Percentiles rank a stretch among this genome's conserved stretches.
phyloP scores from a whole-genome alignment of 345 rosid species.

The Balakata baccata region DNA sequence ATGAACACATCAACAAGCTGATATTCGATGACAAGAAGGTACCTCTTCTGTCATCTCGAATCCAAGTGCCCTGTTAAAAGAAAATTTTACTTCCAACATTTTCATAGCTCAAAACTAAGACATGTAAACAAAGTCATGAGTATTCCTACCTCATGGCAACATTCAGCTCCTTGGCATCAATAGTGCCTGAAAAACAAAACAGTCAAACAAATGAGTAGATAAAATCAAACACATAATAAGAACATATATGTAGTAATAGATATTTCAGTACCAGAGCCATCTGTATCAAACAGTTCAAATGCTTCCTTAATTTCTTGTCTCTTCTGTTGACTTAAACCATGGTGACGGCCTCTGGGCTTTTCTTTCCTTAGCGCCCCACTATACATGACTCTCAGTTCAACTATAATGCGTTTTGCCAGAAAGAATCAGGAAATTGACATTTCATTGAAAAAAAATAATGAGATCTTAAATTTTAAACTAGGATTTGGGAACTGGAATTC shows the following conservation, averaged over 20 bases:
- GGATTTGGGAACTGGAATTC: background rate
- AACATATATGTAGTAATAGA: background rate
- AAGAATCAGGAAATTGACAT: background rate
- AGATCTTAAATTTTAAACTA: background rate
- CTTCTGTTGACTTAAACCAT: constrained; percentile 66
- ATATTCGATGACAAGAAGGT: constrained; percentile 2
- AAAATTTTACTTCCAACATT: constrained; percentile 11
- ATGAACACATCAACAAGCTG: background rate
- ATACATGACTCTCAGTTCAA: constrained; percentile 25
- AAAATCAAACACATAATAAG: background rate
- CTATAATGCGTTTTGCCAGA: background rate
- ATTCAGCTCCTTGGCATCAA: constrained; percentile 94
- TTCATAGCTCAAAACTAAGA: constrained; percentile 3
- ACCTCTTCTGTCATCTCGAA: constrained; percentile 97
- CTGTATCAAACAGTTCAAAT: constrained; percentile 87
- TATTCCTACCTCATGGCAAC: constrained; percentile 86
- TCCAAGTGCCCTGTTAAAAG: constrained; percentile 82
- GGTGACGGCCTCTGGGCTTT: constrained; percentile 68
- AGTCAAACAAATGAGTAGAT: constrained; percentile 9
- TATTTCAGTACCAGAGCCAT: constrained; percentile 66
- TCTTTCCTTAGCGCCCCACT: constrained; percentile 49
- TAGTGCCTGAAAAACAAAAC: constrained; percentile 55
- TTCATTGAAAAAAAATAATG: background rate
- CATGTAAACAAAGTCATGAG: background rate
- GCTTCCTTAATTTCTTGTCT: constrained; percentile 91